Percentiles rank a stretch among this genome's conserved stretches.
Evolutionary conservation across 2,329 filamentous ascomycete species (phyloP).

Genomic region (Aaosphaeria arxii): DNA sequence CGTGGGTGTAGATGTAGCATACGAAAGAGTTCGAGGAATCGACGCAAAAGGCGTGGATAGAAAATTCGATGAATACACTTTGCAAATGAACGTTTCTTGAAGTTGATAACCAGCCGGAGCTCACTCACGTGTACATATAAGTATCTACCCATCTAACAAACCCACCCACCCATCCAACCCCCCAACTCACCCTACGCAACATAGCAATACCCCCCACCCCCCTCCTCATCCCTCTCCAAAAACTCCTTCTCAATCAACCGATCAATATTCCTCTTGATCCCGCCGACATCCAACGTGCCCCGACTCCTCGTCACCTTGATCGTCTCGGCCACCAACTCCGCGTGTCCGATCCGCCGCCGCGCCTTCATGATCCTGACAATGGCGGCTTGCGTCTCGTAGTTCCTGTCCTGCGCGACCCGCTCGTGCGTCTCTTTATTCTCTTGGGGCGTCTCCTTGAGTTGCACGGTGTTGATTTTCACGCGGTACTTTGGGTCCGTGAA

Average conservation of each 20-base stretch:
- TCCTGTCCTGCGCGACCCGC: slow-evolving; percentile 80
- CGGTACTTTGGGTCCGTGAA: slow-evolving; percentile 82
- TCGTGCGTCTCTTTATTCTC: slow-evolving; percentile 95
- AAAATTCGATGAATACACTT: too few relatives aligned
- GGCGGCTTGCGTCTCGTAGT: slow-evolving; percentile 95
- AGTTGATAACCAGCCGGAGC: too few relatives aligned
- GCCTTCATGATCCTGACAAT: slow-evolving; percentile 98
- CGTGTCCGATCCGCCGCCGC: slow-evolving; percentile 79
- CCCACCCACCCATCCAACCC: neutral
- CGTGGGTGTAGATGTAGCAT: too few relatives aligned
- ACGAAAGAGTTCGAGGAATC: too few relatives aligned
- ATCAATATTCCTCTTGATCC: slow-evolving; percentile 98
- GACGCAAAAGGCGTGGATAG: too few relatives aligned
- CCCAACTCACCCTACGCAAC: slow-evolving; percentile 34
- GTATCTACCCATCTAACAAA: neutral
- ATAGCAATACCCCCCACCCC: slow-evolving; percentile 43
- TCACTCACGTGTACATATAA: too few relatives aligned
- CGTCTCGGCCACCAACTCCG: slow-evolving; percentile 86
- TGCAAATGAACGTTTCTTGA: too few relatives aligned
- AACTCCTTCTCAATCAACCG: slow-evolving; percentile 57
- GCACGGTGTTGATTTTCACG: slow-evolving; percentile 98
- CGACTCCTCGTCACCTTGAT: slow-evolving; percentile 86
- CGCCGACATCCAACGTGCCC: slow-evolving; percentile 77
- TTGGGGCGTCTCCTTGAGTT: slow-evolving; percentile 90
- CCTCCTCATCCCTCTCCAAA: slow-evolving; percentile 37